These are phyloP conservation scores for Evernia prunastri DNA, from an alignment of 495 filamentous ascomycete genomes.

Conservation along the genomic window DNA sequence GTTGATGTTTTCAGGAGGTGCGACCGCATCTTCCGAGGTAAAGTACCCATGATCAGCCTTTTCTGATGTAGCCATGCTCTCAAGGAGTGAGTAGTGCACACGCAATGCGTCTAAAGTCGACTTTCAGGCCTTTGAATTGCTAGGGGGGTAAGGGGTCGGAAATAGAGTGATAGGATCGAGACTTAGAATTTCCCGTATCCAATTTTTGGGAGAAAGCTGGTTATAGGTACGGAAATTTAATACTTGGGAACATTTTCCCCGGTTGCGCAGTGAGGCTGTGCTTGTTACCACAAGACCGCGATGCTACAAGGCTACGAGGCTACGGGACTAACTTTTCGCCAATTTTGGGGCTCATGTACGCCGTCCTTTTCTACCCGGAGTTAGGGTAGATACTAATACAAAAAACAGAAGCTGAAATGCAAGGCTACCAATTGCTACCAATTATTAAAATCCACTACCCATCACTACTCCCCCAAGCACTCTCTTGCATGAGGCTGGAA, in stretches of 20 bases:
- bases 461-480: not conserved
- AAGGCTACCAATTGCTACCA: not conserved
- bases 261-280: not conserved
- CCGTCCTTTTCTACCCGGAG: not conserved
- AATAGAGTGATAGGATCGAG: not conserved
- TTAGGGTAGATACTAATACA: not conserved
- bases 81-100: not conserved
- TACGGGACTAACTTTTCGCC: not conserved
- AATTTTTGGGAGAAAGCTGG: not conserved
- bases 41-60: not conserved
- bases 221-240: not conserved
- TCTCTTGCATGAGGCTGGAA: not conserved
- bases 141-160: not conserved
- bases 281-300: too few species aligned
- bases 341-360: not conserved
- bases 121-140: not conserved
- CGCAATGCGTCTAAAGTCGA: not conserved
- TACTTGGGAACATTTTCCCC: not conserved
- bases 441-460: too few species aligned
- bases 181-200: not conserved
- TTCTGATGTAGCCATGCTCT: constrained; percentile 6
- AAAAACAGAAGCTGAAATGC: not conserved
- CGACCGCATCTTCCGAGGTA: constrained; percentile 8
- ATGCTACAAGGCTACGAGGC: not conserved
- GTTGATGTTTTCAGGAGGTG: constrained; percentile 13